Conservation (phyloP, 257 asterid genomes). For the Ophiorrhiza pumila region DNA sequence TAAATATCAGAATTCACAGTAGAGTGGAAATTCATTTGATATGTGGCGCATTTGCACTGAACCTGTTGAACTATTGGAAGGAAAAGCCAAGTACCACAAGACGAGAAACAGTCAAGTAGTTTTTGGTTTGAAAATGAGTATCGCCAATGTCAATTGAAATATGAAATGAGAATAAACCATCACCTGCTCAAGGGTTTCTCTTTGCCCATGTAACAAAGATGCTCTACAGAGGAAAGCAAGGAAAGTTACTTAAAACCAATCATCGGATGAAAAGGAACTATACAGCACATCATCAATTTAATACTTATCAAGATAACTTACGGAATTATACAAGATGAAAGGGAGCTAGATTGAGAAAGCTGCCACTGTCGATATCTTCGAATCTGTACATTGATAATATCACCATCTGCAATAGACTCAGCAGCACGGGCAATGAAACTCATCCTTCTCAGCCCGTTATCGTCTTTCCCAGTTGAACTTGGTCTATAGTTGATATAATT, state of each 20-base stretch:
- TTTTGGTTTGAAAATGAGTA: neutral
- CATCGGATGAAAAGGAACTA: neutral
- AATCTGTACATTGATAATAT: constrained; percentile 86
- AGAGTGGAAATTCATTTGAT: neutral
- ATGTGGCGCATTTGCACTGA: neutral
- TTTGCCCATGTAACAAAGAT: constrained; percentile 83
- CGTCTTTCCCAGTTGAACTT: constrained; percentile 69
- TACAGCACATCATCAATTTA: constrained; percentile 8
- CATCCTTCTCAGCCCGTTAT: constrained; percentile 76
- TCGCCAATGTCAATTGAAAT: neutral
- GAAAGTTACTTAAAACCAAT: constrained; percentile 1
- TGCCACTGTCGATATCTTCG: constrained; percentile 96
- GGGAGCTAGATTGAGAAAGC: constrained; percentile 76
- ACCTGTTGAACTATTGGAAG: neutral
- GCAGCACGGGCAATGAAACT: constrained; percentile 74
- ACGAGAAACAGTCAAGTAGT: neutral
- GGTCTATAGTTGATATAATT: constrained; percentile 90
- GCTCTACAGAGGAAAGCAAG: constrained; percentile 54
- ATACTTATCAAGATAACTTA: constrained; percentile 35
- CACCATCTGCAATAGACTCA: constrained; percentile 97
- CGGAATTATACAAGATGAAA: constrained; percentile 87
- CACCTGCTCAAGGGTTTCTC: constrained; percentile 87
- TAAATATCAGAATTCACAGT: neutral
- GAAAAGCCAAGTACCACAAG: neutral
- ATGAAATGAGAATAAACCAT: constrained; percentile 18